Evolutionary conservation across 257 asterid species (phyloP), one percentile per base, ranked within the genome.

Genomic region (Vinca minor): DNA sequence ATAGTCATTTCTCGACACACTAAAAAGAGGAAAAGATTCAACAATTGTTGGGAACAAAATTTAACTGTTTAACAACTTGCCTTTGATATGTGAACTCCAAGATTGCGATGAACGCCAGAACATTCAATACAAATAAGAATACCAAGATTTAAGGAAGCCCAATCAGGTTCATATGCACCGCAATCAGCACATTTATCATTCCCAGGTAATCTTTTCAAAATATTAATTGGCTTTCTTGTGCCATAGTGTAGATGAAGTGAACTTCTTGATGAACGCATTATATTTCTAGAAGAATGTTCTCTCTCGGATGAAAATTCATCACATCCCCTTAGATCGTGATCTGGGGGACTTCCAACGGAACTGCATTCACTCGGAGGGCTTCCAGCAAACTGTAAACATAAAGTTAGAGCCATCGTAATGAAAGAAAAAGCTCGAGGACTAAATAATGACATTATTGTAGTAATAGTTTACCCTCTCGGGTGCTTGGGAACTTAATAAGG

Each of bases 281-380:
- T 71, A 66, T 61, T 73, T 82, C 85, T 78, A 23, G 82, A 53
- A 29, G 83, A 54, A 38, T 61, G 73, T 72, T 85, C 84, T 69
- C 77, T 85, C 50, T 89, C 96, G 5, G 87, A 81, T 32, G 92
- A 42, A 77, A 75, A 79, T 56, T 84, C 99, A 73, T 94, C 99
- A 53, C 65, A 73, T 42, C 90, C 87, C 73, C 87, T 87, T 66
- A 83, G 95, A 66, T 94, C 96, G 73, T 79, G 83, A 78, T 94
- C 96, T 81, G 73, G 75, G 15, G 91, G 75, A 66, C 96, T 94
- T 77, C 80, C 99, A 73, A 83, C 80, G 26, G 99, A 94, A 73
- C 99, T 94, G 74, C 97, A 85, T 79, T 94, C 99, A 59, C 99
- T 94, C 66, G 96, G 79, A 23, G 95, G 97, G 78, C 96, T 87